A percentile compares a stretch with the other conserved stretches of the same genome.
Evolutionary conservation across 441 rosid species (phyloP).

Genomic region (Brassica balearica): DNA sequence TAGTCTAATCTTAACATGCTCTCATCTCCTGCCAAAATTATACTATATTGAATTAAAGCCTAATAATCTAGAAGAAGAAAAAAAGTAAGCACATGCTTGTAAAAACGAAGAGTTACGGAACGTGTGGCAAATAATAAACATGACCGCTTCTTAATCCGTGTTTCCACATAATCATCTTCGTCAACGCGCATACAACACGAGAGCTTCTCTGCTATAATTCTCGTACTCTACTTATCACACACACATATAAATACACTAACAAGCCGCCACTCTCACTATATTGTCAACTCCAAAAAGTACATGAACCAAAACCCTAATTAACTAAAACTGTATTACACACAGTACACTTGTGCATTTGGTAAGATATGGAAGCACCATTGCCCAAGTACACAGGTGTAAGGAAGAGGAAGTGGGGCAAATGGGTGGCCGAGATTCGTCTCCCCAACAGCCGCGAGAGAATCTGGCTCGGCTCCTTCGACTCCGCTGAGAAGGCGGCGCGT

Average conservation of each 20-base stretch:
- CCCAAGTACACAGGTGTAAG: constrained; percentile 81
- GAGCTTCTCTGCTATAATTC: constrained; percentile 23
- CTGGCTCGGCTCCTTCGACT: constrained; percentile 84
- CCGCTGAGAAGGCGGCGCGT: constrained; percentile 85
- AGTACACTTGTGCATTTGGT: constrained; percentile 1
- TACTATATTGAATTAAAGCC: too few relatives aligned
- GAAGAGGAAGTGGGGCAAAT: constrained; percentile 91
- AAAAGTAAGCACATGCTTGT: neutral
- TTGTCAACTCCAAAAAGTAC: constrained; percentile 25
- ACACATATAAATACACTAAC: constrained; percentile 28
- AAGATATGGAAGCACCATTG: constrained; percentile 29
- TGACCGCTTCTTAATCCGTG: constrained; percentile 27
- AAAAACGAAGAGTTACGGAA: constrained; percentile 8
- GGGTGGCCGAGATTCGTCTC: constrained; percentile 92
- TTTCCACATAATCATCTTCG: constrained; percentile 31
- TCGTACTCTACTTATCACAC: constrained; percentile 12
- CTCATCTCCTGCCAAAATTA: too few relatives aligned
- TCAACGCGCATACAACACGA: constrained; percentile 38
- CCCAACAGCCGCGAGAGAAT: constrained; percentile 89
- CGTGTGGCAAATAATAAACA: constrained; percentile 28
- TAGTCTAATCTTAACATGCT: too few relatives aligned
- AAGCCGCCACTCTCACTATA: constrained; percentile 44
- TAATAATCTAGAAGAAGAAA: neutral
- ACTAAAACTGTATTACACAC: neutral
- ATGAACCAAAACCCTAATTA: neutral